These are phyloP conservation scores for Ophiostoma ulmi DNA, from an alignment of 2,329 filamentous ascomycete genomes.

Conservation along the genomic window DNA sequence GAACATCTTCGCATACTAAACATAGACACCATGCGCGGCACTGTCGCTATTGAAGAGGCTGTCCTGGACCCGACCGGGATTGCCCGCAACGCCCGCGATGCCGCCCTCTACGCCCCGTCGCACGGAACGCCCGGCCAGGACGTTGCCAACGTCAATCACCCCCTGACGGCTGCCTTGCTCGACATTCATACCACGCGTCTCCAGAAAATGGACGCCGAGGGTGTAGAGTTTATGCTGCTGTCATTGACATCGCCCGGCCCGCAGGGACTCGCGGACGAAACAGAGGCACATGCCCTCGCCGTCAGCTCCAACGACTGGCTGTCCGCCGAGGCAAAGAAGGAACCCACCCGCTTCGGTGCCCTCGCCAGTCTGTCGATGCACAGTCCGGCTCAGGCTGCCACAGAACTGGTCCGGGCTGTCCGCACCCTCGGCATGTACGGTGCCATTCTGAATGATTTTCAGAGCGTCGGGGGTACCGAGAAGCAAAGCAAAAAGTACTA, in stretches of 20 bases:
- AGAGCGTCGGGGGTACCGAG: constrained; percentile 25
- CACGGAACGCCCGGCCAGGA: constrained; percentile 24
- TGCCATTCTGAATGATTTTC: constrained; percentile 36
- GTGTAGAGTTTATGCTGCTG: constrained; percentile 38
- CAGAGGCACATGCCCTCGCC: constrained; percentile 31
- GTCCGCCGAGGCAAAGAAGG: constrained; percentile 30
- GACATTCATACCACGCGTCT: constrained; percentile 34
- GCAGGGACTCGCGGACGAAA: constrained; percentile 32
- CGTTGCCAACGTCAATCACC: constrained; percentile 25
- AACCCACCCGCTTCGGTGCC: constrained; percentile 33
- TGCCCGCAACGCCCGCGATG: constrained; percentile 31
- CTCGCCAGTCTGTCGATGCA: constrained; percentile 37
- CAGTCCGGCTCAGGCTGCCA: constrained; percentile 30
- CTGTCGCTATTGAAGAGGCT: constrained; percentile 37
- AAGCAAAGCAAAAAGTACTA: constrained; percentile 29
- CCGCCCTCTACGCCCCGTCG: constrained; percentile 31
- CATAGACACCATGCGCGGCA: constrained; percentile 29
- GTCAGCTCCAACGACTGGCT: constrained; percentile 35
- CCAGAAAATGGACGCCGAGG: constrained; percentile 34
- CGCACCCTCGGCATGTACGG: constrained; percentile 35
- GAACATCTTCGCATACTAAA: neutral
- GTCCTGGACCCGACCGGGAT: constrained; percentile 34
- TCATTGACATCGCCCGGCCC: constrained; percentile 35
- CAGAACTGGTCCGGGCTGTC: constrained; percentile 33
- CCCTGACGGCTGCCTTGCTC: constrained; percentile 31